phyloP scores from a whole-genome alignment of 2,329 filamentous ascomycete genomes.

The Xylaria sp. region DNA sequence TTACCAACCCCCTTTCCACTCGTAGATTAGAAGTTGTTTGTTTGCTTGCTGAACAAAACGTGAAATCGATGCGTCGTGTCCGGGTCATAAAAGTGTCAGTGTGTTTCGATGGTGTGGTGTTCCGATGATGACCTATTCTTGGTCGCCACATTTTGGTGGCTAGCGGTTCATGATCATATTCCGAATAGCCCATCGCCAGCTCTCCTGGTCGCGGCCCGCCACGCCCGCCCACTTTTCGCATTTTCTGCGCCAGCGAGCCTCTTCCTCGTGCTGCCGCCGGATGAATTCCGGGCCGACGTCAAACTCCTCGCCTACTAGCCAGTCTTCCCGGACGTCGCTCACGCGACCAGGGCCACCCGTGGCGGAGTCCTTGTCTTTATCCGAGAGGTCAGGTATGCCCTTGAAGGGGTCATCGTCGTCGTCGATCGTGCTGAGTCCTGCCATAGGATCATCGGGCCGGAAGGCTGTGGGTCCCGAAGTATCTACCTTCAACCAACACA shows the following conservation, averaged over 20 bases:
- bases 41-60: constrained; percentile 4
- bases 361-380: constrained; percentile 56
- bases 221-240: constrained; percentile 81
- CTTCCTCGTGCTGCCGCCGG: constrained; percentile 84
- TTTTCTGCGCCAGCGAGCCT: constrained; percentile 86
- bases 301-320: constrained; percentile 92
- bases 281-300: constrained; percentile 96
- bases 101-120: background rate
- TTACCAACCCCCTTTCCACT: background rate
- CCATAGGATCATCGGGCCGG: constrained; percentile 59
- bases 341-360: constrained; percentile 53
- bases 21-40: constrained; percentile 9
- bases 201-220: constrained; percentile 57
- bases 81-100: constrained; percentile 4
- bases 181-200: constrained; percentile 78
- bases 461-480: constrained; percentile 50
- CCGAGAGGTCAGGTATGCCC: constrained; percentile 89
- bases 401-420: constrained; percentile 94
- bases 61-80: constrained; percentile 7
- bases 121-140: background rate
- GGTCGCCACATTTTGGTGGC: background rate
- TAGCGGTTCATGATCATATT: constrained; percentile 53
- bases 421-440: constrained; percentile 70
- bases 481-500: constrained; percentile 92
- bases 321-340: constrained; percentile 72